Percentiles rank a stretch among this genome's conserved stretches.
Evolutionary conservation across 2,329 filamentous ascomycete species (phyloP).

Genomic region (Fusarium goolgardi): DNA sequence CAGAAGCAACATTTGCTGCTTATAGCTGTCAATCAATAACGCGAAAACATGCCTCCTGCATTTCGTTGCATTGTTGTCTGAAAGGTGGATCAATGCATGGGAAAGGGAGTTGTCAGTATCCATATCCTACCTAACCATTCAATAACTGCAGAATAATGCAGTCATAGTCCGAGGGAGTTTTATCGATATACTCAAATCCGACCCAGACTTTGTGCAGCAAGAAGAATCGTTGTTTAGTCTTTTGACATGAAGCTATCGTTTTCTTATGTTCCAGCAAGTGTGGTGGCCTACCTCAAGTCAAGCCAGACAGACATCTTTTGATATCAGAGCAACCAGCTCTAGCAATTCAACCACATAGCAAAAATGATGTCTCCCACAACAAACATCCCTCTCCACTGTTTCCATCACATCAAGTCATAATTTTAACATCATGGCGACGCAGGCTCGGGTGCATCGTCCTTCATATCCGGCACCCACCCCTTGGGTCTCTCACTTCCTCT

Average conservation of each 20-base stretch:
- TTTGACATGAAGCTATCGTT: not conserved
- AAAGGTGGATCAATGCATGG: not conserved
- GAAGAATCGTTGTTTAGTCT: not conserved
- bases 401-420: not conserved
- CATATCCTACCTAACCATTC: not conserved
- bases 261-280: not conserved
- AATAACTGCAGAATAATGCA: not conserved
- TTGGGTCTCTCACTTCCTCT: slow-evolving; percentile 88
- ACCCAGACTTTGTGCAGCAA: no score
- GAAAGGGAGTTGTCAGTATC: no score
- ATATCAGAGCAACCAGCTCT: slow-evolving; percentile 11
- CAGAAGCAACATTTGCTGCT: not conserved
- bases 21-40: not conserved
- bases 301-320: not conserved
- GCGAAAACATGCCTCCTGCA: no score
- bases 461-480: slow-evolving; percentile 89
- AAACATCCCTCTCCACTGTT: not conserved
- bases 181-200: not conserved
- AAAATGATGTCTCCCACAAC: slow-evolving; percentile 11
- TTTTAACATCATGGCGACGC: slow-evolving; percentile 43
- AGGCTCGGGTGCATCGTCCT: slow-evolving; percentile 51
- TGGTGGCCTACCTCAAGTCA: not conserved
- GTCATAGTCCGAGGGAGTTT: not conserved
- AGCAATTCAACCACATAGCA: slow-evolving; percentile 23
- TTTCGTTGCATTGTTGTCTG: not conserved